Evolutionary conservation across 805 yeast genomes (phyloP).

Genomic region (Sugiyamaella chiloensis): DNA sequence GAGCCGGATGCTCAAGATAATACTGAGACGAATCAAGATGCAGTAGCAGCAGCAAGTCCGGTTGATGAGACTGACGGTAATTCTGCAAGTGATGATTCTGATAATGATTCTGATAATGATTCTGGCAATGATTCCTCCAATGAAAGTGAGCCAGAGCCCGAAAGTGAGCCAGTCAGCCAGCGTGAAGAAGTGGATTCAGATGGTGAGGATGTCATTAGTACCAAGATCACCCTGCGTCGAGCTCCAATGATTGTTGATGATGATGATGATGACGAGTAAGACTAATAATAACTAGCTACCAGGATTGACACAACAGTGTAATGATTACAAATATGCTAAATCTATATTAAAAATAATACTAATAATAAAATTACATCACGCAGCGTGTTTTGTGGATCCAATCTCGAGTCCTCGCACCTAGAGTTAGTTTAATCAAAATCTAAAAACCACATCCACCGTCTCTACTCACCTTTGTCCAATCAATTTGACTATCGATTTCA

Average conservation of each 20-base stretch:
- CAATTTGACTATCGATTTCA: constrained; percentile 31
- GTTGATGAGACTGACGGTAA: neutral
- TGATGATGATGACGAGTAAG: constrained; percentile 23
- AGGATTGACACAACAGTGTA: too few relatives aligned
- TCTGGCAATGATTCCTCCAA: neutral
- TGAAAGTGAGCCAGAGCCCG: constrained; percentile 4
- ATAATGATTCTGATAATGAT: neutral
- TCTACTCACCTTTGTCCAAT: constrained; percentile 34
- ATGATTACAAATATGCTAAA: neutral
- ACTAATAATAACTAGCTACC: neutral
- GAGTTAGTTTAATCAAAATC: constrained; percentile 18
- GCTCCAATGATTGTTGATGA: constrained; percentile 22
- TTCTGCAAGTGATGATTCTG: constrained; percentile 6
- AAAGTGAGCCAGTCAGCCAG: constrained; percentile 2
- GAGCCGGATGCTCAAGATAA: neutral
- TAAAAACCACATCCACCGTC: too few relatives aligned
- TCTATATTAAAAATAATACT: neutral
- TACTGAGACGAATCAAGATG: neutral
- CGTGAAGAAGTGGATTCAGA: neutral
- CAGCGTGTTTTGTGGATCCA: constrained; percentile 24
- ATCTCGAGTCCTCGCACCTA: constrained; percentile 21
- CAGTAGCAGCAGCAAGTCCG: constrained; percentile 2
- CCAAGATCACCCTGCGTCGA: constrained; percentile 7
- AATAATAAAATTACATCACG: constrained; percentile 8
- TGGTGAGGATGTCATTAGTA: neutral